Evolutionary conservation across 371 early-diverging fungal genomes (phyloP), one percentile per base, ranked within the genome.

Genomic region (Chytridium lagenaria): DNA sequence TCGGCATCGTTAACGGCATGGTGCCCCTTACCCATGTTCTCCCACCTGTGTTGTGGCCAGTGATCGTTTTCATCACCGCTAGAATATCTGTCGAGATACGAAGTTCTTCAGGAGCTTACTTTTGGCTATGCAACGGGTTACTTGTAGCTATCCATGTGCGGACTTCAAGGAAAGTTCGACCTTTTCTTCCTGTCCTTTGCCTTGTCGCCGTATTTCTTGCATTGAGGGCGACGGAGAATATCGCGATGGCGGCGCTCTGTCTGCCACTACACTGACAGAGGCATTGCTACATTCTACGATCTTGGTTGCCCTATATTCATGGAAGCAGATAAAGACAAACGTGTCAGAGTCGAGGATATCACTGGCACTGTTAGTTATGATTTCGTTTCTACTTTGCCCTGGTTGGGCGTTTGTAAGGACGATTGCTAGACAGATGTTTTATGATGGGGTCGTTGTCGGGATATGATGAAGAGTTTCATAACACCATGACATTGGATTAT

Each of bases 111-210:
- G 23, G 23, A 23, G 7, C 55, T 26, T 52, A 52, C 55, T 52
- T 52, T 52, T 52, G 55, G 55, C 55, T 52, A 26, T n/a, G 55
- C 55, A 52, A 52, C 23, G 55, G 55, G 16, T 52, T 10, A 5
- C 7, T 52, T 10, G 55, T 52, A 26, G 55, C n/a, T 26, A 12
- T 52, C 55, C 26, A 15, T 12, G 55, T 52, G n/a, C 12, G 26
- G 26, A n/a, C 55, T 5, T 23, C 55, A 52, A 52, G 26, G 55
- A 7, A 5, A 5, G 23, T 26, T 5, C 12, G 55, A 23, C 55
- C 55, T 5, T 52, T 52, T 26, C 55, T 52, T 5, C 55, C 55
- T 5, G 5, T 52, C n/a, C n/a, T 10, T 5, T 52, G 55, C 55
- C 26, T 52, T 12, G 5, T 52, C n/a, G 26, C 55, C 5, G n/a